Percentiles rank a stretch among this genome's conserved stretches.
These are phyloP conservation scores for Fomitopsis palustris DNA, from an alignment of 1,284 basidiomycete genomes.

Conservation along the genomic window DNA sequence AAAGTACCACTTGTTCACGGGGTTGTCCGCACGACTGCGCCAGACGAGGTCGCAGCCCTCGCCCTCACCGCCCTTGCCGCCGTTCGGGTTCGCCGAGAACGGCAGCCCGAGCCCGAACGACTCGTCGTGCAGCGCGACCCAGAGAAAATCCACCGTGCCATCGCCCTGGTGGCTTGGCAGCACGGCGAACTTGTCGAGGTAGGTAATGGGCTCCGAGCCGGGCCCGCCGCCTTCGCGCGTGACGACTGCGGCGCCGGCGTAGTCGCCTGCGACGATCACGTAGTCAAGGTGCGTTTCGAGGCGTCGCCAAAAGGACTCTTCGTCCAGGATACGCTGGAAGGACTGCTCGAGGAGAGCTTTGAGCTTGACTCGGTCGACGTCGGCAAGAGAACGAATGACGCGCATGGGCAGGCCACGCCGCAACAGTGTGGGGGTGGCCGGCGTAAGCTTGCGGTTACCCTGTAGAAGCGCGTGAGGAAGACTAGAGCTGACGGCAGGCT, in stretches of 20 bases:
- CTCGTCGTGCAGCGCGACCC: slow-evolving; percentile 98
- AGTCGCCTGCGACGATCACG: slow-evolving; percentile 94
- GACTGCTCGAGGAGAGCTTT: slow-evolving; percentile 82
- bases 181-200: slow-evolving; percentile 99
- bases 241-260: slow-evolving; percentile 92
- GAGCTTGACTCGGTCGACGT: slow-evolving; percentile 78
- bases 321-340: slow-evolving; percentile 78
- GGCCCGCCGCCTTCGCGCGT: slow-evolving; percentile 69
- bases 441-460: slow-evolving; percentile 79
- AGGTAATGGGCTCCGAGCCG: slow-evolving; percentile 62
- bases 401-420: slow-evolving; percentile 86
- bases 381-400: slow-evolving; percentile 64
- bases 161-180: slow-evolving; percentile 94
- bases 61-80: slow-evolving; percentile 86
- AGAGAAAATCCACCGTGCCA: slow-evolving; percentile 98
- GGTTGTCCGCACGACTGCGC: slow-evolving; percentile 91
- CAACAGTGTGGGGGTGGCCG: slow-evolving; percentile 91
- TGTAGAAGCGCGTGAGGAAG: slow-evolving; percentile 91
- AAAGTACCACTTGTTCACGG: slow-evolving; percentile 99
- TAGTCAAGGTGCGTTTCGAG: slow-evolving; percentile 83
- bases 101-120: slow-evolving; percentile 94
- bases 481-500: slow-evolving; percentile 93
- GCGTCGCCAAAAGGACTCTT: slow-evolving; percentile 75
- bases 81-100: slow-evolving; percentile 94
- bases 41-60: slow-evolving; percentile 94